A percentile compares a stretch with the other conserved stretches of the same genome.
These are phyloP conservation scores for Chenopodium berlandieri DNA, from an alignment of 148 eudicot genomes.

Conservation along the genomic window DNA sequence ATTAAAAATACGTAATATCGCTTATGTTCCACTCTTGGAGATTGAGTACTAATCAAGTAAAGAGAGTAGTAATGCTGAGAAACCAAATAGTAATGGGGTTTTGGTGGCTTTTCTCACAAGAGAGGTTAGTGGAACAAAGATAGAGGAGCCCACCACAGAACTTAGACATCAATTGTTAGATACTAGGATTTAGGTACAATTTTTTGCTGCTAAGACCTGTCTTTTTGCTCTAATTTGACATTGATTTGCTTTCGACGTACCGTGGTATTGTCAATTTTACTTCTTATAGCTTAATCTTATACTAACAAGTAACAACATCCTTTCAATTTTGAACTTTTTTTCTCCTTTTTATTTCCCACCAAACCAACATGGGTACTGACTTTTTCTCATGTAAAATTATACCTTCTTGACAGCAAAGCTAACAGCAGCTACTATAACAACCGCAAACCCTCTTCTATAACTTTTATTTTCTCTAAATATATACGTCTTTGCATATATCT, in stretches of 20 bases:
- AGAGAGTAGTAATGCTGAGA: conserved; percentile 23
- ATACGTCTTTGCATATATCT: conserved; percentile 3
- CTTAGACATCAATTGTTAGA: conserved; percentile 30
- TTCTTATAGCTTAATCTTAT: conserved; percentile 20
- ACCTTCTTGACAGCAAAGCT: conserved; percentile 53
- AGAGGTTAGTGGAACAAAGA: conserved; percentile 25
- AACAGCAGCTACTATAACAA: conserved; percentile 45
- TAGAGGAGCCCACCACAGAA: conserved; percentile 32
- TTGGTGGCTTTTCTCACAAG: conserved; percentile 38
- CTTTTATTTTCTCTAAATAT: conserved; percentile 17
- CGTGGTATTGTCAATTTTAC: conserved; percentile 20
- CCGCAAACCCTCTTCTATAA: conserved; percentile 21
- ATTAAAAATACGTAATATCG: conserved; percentile 24
- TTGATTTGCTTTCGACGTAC: conserved; percentile 18
- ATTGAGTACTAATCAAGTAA: conserved; percentile 40
- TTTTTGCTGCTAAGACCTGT: conserved; percentile 9
- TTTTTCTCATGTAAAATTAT: conserved; percentile 38
- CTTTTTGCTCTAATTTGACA: conserved; percentile 25
- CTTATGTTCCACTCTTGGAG: conserved; percentile 39
- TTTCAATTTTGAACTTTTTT: conserved; percentile 21
- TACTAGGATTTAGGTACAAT: conserved; percentile 15
- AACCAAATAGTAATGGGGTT: conserved; percentile 12
- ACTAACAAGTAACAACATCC: conserved; percentile 17
- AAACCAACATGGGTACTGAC: conserved; percentile 44
- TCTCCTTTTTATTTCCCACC: conserved; percentile 36